Evolutionary conservation across 1,284 basidiomycete species (phyloP).

Genomic region (Trichosporon sp.): DNA sequence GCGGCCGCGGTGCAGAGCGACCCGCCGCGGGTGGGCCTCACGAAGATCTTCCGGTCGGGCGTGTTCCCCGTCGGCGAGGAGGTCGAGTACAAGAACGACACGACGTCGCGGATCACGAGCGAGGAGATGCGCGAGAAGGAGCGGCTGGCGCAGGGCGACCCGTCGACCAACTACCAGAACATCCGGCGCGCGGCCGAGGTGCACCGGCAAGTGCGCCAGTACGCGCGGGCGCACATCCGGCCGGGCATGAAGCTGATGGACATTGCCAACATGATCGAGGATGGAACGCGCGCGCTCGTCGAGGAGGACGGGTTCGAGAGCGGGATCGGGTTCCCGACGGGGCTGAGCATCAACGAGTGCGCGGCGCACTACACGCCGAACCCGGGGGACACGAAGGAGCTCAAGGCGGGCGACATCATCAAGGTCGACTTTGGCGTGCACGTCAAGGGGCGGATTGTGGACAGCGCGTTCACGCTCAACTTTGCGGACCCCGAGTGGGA

Average conservation of each 20-base stretch:
- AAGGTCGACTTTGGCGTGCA: conserved; percentile 99
- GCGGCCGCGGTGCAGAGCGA: conserved; percentile 64
- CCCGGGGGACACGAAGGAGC: conserved; percentile 81
- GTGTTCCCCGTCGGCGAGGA: conserved; percentile 88
- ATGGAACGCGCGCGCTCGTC: conserved; percentile 80
- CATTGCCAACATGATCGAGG: conserved; percentile 90
- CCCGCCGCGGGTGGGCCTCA: conserved; percentile 85
- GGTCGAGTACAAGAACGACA: conserved; percentile 86
- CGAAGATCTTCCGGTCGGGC: conserved; percentile 82
- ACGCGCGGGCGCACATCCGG: conserved; percentile 76
- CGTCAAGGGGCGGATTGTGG: conserved; percentile 86
- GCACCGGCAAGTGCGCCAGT: conserved; percentile 83
- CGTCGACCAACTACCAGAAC: conserved; percentile 74
- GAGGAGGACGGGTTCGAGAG: conserved; percentile 77
- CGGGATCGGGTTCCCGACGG: conserved; percentile 95
- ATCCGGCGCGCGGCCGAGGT: conserved; percentile 91
- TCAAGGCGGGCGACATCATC: conserved; percentile 79
- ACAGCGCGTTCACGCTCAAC: conserved; percentile 90
- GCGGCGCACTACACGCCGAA: conserved; percentile 98
- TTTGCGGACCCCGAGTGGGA: conserved; percentile 83
- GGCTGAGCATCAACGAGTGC: conserved; percentile 86
- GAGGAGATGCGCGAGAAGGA: conserved; percentile 87
- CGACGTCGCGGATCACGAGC: conserved; percentile 78
- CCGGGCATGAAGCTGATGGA: conserved; percentile 95
- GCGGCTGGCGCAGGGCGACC: conserved; percentile 68